A percentile compares a stretch with the other conserved stretches of the same genome.
These are phyloP conservation scores for Pseudoscleropodium purum DNA, from an alignment of 225 moss, liverwort and hornwort genomes.

Conservation along the genomic window DNA sequence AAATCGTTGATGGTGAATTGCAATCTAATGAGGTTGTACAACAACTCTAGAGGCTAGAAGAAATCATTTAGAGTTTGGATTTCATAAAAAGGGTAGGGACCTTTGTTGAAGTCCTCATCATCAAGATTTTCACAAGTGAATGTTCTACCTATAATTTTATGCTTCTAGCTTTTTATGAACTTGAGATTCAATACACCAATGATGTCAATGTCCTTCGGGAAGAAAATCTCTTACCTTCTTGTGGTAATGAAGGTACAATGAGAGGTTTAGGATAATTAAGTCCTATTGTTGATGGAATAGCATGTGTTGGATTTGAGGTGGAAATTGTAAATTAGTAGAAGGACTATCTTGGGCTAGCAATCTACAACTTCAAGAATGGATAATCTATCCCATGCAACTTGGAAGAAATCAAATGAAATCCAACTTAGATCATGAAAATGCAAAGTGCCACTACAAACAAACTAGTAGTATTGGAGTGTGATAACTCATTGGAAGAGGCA, in stretches of 20 bases:
- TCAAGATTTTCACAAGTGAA: neutral
- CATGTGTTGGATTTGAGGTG: neutral
- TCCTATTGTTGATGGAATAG: neutral
- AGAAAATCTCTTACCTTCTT: too few relatives aligned
- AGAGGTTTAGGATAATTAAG: neutral
- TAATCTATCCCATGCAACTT: neutral
- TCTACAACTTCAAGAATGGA: fast-evolving
- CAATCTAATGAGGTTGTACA: fast-evolving
- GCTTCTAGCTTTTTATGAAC: fast-evolving
- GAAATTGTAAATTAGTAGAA: neutral
- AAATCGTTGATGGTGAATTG: fast-evolving
- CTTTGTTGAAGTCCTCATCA: neutral
- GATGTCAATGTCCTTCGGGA: fast-evolving
- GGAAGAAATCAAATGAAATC: neutral
- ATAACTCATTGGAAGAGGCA: neutral
- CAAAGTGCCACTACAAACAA: neutral
- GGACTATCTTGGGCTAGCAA: neutral
- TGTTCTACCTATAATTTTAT: neutral
- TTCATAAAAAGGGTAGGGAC: fast-evolving
- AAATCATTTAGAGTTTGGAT: too few relatives aligned
- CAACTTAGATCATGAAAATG: neutral
- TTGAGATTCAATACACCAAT: fast-evolving
- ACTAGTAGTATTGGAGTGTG: too few relatives aligned
- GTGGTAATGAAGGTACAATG: too few relatives aligned
- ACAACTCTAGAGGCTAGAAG: fast-evolving